These are phyloP conservation scores for Penicillium sp. DNA, from an alignment of 2,329 filamentous ascomycete genomes.

Conservation along the genomic window DNA sequence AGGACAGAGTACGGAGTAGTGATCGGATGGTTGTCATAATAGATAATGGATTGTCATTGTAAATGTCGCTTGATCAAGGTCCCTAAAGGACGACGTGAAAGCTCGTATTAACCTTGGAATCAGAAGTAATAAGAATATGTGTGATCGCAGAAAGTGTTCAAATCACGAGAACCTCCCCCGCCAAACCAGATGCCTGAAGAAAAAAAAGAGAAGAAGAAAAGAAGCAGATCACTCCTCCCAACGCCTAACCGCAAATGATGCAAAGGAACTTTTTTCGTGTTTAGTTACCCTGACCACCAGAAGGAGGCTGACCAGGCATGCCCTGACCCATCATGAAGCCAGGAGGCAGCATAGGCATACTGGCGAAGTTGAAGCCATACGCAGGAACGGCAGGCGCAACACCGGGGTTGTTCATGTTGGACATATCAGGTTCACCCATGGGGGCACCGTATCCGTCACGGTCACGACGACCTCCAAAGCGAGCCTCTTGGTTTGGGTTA, in stretches of 20 bases:
- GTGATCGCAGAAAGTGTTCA: background rate
- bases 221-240: background rate
- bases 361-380: slow-evolving; percentile 56
- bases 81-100: background rate
- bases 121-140: background rate
- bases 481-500: slow-evolving; percentile 23
- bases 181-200: slow-evolving; percentile 6
- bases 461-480: slow-evolving; percentile 35
- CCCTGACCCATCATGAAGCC: slow-evolving; percentile 48
- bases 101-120: background rate
- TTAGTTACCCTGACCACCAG: slow-evolving; percentile 39
- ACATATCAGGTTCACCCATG: slow-evolving; percentile 32
- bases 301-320: slow-evolving; percentile 37
- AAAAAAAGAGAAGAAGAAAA: background rate
- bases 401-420: slow-evolving; percentile 47
- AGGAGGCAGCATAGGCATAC: slow-evolving; percentile 51
- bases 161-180: slow-evolving; percentile 3
- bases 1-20: too few species aligned
- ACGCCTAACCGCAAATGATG: slow-evolving; percentile 10
- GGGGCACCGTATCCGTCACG: slow-evolving; percentile 33
- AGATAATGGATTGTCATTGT: background rate
- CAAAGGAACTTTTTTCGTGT: slow-evolving; percentile 4
- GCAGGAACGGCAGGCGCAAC: slow-evolving; percentile 57
- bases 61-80: background rate
- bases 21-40: background rate